A percentile compares a stretch with the other conserved stretches of the same genome.
Conservation (phyloP, 345 rosid species). For the sweet orange (Citrus sinensis) region DNA sequence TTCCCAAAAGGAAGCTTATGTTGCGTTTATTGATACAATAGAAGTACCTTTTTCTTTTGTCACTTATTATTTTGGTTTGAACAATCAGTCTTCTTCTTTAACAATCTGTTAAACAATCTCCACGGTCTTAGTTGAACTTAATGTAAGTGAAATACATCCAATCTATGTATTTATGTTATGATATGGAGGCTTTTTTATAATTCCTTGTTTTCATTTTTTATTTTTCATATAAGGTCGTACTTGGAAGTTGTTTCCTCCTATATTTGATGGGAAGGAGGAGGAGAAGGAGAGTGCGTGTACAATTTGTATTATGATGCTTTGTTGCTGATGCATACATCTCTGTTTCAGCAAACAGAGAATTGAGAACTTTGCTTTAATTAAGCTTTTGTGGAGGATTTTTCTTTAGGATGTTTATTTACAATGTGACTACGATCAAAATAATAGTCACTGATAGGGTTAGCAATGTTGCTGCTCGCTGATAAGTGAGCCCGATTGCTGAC, state of each 20-base stretch:
- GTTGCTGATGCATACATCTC: not conserved
- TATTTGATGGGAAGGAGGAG: too few relatives aligned
- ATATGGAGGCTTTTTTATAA: too few relatives aligned
- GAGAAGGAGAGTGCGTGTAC: not conserved
- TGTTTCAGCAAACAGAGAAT: not conserved
- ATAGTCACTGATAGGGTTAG: not conserved
- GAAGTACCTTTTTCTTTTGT: not conserved
- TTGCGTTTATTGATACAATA: not conserved
- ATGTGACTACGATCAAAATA: not conserved
- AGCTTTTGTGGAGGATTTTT: not conserved
- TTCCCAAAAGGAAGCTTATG: not conserved
- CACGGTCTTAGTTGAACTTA: too few relatives aligned
- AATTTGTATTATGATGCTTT: not conserved
- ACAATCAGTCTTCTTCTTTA: not conserved
- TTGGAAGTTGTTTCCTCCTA: not conserved
- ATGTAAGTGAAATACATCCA: too few relatives aligned
- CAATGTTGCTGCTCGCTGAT: not conserved
- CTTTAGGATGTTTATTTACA: too few relatives aligned
- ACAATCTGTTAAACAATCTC: not conserved
- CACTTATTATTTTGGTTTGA: not conserved
- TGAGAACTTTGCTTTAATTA: not conserved
- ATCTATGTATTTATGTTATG: too few relatives aligned
- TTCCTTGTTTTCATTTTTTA: too few relatives aligned
- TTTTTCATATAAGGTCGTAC: too few relatives aligned
- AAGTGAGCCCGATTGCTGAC: not conserved